phyloP scores from a whole-genome alignment of 1,284 basidiomycete species.

The Gymnopus androsaceus region DNA sequence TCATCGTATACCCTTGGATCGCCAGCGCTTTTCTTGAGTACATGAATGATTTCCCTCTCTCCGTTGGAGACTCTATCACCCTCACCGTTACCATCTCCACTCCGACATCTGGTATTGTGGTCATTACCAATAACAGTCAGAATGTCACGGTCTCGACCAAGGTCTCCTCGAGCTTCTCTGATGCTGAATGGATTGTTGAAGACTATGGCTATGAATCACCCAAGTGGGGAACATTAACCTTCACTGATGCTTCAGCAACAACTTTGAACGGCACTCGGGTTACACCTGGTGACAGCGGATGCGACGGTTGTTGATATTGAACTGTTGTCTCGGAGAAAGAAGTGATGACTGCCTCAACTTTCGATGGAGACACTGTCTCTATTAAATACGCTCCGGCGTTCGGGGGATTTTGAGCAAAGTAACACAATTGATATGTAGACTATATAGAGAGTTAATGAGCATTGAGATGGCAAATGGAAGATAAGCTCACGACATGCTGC shows the following conservation, averaged over 20 bases:
- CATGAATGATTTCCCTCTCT: conserved; percentile 30
- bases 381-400: background rate
- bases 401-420: too few species aligned
- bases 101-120: conserved; percentile 30
- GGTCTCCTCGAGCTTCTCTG: conserved; percentile 7
- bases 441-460: too few species aligned
- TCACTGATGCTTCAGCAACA: conserved; percentile 25
- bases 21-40: conserved; percentile 21
- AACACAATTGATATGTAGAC: too few species aligned
- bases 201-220: conserved; percentile 37
- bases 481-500: too few species aligned
- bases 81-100: conserved; percentile 32
- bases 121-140: conserved; percentile 32
- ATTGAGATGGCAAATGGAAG: too few species aligned
- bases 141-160: conserved; percentile 29
- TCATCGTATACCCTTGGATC: background rate
- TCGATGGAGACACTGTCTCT: conserved; percentile 6
- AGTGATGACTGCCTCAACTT: conserved; percentile 1
- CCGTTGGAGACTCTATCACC: conserved; percentile 31
- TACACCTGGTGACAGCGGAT: conserved; percentile 10
- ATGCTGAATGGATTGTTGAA: conserved; percentile 40
- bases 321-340: background rate
- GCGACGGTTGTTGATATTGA: conserved; percentile 30
- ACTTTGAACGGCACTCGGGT: conserved; percentile 17
- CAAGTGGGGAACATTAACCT: conserved; percentile 37